Conservation (phyloP, 805 yeast genomes). For the Lipomyces starkeyi region DNA sequence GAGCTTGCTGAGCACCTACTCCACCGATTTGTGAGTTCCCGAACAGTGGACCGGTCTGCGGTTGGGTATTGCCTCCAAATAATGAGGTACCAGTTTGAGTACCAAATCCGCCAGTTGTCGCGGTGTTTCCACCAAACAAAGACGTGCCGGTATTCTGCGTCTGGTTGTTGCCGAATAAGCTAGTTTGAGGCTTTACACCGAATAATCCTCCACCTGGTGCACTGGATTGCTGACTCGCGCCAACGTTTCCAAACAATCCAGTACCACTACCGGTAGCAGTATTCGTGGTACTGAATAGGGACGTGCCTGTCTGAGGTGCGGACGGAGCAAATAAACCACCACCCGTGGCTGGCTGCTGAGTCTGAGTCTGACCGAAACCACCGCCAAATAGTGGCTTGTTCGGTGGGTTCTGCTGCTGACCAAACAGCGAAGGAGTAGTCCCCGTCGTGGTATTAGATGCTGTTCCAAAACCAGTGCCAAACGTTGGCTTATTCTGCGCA, state of each 20-base stretch:
- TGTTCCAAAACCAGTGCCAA: constrained; percentile 46
- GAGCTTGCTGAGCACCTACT: constrained; percentile 41
- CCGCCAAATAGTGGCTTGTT: constrained; percentile 31
- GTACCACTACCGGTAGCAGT: constrained; percentile 37
- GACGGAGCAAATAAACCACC: constrained; percentile 52
- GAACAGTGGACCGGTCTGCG: constrained; percentile 35
- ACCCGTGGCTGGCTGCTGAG: constrained; percentile 30
- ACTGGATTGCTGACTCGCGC: constrained; percentile 30
- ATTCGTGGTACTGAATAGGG: constrained; percentile 42
- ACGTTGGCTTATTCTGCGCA: constrained; percentile 33
- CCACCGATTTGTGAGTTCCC: constrained; percentile 15
- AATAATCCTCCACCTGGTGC: constrained; percentile 40
- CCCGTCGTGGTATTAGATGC: constrained; percentile 39
- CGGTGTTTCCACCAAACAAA: constrained; percentile 40
- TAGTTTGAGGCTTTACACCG: constrained; percentile 42
- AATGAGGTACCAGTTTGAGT: constrained; percentile 34
- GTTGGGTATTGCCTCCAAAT: constrained; percentile 36
- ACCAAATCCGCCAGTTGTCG: constrained; percentile 54
- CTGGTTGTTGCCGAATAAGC: constrained; percentile 39
- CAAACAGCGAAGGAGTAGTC: constrained; percentile 31
- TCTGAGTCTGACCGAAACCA: constrained; percentile 26
- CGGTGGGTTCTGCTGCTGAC: constrained; percentile 32
- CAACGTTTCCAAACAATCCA: constrained; percentile 39
- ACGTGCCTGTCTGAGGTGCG: constrained; percentile 18
- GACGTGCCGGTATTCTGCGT: constrained; percentile 24